Evolutionary conservation across 441 rosid species (phyloP).

Genomic region (Gossypium gossypioides): DNA sequence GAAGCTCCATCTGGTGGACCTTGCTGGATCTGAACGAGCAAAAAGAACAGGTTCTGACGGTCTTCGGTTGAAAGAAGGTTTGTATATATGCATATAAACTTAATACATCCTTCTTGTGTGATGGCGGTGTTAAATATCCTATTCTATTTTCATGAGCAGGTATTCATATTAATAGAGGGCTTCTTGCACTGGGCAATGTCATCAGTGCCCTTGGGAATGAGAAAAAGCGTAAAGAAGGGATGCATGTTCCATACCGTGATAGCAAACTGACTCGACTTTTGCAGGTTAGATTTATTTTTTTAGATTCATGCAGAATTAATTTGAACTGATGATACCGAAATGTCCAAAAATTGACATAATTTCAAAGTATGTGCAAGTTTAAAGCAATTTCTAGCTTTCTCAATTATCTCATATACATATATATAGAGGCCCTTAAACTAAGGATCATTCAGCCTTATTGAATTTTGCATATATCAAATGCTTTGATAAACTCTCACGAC

Average conservation of each 20-base stretch:
- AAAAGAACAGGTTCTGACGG: conserved; percentile 64
- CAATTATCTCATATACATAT: not conserved
- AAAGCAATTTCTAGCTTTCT: not conserved
- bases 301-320: not conserved
- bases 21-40: conserved; percentile 67
- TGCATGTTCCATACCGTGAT: conserved; percentile 59
- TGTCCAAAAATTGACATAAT: not conserved
- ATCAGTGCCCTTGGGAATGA: conserved; percentile 65
- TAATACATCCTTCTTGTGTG: not conserved
- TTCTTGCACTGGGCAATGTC: conserved; percentile 67
- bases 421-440: not conserved
- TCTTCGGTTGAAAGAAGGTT: conserved; percentile 59
- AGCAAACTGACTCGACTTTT: conserved; percentile 57
- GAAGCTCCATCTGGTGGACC: conserved; percentile 60
- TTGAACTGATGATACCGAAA: conserved; percentile 6
- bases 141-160: conserved; percentile 28
- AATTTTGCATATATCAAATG: not conserved
- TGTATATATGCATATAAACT: conserved; percentile 15
- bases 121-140: not conserved
- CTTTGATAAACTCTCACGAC: conserved; percentile 1
- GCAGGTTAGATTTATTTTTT: conserved; percentile 34
- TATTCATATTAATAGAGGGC: conserved; percentile 56
- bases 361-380: not conserved
- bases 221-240: conserved; percentile 57
- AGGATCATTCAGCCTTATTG: not conserved